phyloP scores from a whole-genome alignment of 2,329 filamentous ascomycete genomes.

The Simplicillium aogashimaense region DNA sequence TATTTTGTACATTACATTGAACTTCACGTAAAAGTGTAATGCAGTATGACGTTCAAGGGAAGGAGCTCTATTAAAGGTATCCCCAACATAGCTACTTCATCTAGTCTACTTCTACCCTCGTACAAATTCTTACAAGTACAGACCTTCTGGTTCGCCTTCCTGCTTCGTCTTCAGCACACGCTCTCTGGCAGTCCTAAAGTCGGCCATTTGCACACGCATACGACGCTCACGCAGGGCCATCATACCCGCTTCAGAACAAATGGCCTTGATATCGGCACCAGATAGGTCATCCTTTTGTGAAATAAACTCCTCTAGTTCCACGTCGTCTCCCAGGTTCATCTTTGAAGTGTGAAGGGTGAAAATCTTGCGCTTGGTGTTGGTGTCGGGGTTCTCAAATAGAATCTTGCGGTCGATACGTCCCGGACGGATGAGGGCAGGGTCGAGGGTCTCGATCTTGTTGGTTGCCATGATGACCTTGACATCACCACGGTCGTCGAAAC shows the following conservation, averaged over 20 bases:
- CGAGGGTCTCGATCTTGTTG: slow-evolving; percentile 98
- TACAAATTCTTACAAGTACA: slow-evolving; percentile 72
- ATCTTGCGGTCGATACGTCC: slow-evolving; percentile 99
- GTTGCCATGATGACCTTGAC: slow-evolving; percentile 99
- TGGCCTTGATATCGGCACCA: slow-evolving; percentile 97
- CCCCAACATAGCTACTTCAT: too few relatives aligned
- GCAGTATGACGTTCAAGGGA: too few relatives aligned
- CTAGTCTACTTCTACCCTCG: neutral
- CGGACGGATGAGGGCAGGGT: slow-evolving; percentile 90
- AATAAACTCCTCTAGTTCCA: slow-evolving; percentile 98
- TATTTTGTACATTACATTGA: too few relatives aligned
- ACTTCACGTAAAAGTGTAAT: too few relatives aligned
- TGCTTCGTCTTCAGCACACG: slow-evolving; percentile 97
- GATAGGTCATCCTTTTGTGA: slow-evolving; percentile 96
- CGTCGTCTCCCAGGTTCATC: slow-evolving; percentile 93
- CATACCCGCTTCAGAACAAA: slow-evolving; percentile 93
- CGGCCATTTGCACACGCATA: slow-evolving; percentile 98
- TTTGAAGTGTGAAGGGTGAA: slow-evolving; percentile 97
- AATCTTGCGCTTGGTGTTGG: slow-evolving; percentile 96
- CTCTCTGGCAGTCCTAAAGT: slow-evolving; percentile 88
- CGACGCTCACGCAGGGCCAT: slow-evolving; percentile 88
- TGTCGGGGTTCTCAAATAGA: slow-evolving; percentile 56
- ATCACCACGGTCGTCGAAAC: slow-evolving; percentile 96
- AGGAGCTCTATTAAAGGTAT: too few relatives aligned
- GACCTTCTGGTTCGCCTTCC: slow-evolving; percentile 92